These are phyloP conservation scores for Ustilago lituana DNA, from an alignment of 1,284 basidiomycete genomes.

Conservation along the genomic window DNA sequence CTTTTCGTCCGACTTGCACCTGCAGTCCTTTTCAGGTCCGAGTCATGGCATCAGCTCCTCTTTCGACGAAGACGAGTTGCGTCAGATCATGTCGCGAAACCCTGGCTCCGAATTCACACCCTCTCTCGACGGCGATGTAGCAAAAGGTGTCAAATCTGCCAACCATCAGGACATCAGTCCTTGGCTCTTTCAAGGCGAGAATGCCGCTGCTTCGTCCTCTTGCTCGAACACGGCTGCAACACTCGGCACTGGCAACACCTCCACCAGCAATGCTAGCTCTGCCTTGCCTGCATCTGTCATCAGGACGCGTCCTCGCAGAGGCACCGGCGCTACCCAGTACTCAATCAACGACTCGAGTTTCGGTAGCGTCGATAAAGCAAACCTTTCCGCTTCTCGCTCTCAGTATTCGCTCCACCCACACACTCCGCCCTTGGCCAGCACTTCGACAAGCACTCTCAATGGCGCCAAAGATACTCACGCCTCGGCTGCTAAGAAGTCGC, in stretches of 20 bases:
- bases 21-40: conserved; percentile 10
- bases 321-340: conserved; percentile 17
- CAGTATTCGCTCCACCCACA: conserved; percentile 34
- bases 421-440: conserved; percentile 49
- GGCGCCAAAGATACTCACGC: conserved; percentile 28
- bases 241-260: neutral
- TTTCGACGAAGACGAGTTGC: conserved; percentile 39
- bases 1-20: conserved; percentile 4
- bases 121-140: conserved; percentile 20
- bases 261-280: conserved; percentile 1
- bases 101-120: conserved; percentile 1
- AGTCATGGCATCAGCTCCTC: conserved; percentile 39
- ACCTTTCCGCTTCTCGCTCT: conserved; percentile 28
- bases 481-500: conserved; percentile 36
- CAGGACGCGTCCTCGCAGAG: conserved; percentile 18
- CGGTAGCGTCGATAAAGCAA: conserved; percentile 11
- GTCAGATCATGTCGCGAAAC: conserved; percentile 40
- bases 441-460: conserved; percentile 42
- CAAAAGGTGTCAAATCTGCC: conserved; percentile 20
- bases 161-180: conserved; percentile 54
- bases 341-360: conserved; percentile 19
- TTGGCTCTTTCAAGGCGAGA: conserved; percentile 48
- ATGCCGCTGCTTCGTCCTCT: conserved; percentile 11
- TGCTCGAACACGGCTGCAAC: neutral
- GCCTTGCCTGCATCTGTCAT: neutral